Evolutionary conservation across 495 filamentous ascomycete species (phyloP).

Genomic region (Aspergillus cavernicola): DNA sequence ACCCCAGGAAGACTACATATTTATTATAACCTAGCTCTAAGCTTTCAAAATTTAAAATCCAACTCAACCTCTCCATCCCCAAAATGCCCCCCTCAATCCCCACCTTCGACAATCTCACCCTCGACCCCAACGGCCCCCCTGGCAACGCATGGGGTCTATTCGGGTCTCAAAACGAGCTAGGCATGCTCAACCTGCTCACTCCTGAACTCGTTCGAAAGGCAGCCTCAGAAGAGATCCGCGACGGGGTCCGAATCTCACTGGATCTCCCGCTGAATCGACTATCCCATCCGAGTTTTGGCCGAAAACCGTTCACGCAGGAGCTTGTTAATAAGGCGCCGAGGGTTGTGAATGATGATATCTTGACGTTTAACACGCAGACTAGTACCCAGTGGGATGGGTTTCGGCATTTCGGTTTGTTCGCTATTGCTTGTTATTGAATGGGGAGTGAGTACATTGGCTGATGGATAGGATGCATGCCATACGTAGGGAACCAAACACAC

Average conservation of each 20-base stretch:
- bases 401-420: conserved; percentile 43
- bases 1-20: neutral
- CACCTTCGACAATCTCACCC: conserved; percentile 42
- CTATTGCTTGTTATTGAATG: neutral
- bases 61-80: neutral
- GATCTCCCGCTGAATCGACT: conserved; percentile 37
- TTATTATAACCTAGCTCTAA: neutral
- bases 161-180: conserved; percentile 41
- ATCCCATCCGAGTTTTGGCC: conserved; percentile 26
- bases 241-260: conserved; percentile 43
- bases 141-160: conserved; percentile 52
- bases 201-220: conserved; percentile 42
- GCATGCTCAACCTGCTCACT: conserved; percentile 51
- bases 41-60: neutral
- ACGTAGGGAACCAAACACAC: conserved; percentile 47
- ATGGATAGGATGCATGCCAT: neutral
- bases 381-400: conserved; percentile 57
- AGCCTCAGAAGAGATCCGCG: conserved; percentile 45
- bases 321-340: conserved; percentile 38
- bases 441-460: neutral
- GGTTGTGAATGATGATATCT: conserved; percentile 55
- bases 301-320: conserved; percentile 27
- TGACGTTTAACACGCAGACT: conserved; percentile 60
- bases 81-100: conserved; percentile 20
- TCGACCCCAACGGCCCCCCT: conserved; percentile 39